Percentiles rank a stretch among this genome's conserved stretches.
phyloP scores from a whole-genome alignment of 2,329 filamentous ascomycete genomes.

The Raffaelea albimanens region DNA sequence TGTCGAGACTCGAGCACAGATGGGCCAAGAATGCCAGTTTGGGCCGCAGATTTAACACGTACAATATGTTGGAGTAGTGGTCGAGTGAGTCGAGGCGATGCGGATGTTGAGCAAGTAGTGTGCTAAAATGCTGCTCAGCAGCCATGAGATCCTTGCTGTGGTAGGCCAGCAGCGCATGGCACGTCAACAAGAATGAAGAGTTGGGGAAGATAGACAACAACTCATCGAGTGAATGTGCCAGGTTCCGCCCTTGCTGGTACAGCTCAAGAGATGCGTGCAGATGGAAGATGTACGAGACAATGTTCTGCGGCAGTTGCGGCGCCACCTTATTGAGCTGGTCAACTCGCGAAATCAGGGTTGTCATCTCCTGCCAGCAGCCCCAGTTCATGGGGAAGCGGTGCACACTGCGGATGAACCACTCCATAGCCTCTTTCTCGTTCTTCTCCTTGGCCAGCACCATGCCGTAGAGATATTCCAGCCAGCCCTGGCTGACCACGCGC shows the following conservation, averaged over 20 bases:
- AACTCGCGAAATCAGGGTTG: conserved; percentile 64
- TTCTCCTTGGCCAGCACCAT: conserved; percentile 85
- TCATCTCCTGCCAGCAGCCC: conserved; percentile 93
- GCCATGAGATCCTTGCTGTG: conserved; percentile 74
- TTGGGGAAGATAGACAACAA: conserved; percentile 77
- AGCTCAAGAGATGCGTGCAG: conserved; percentile 85
- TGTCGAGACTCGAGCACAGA: conserved; percentile 82
- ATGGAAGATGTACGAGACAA: conserved; percentile 91
- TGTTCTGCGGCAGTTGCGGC: conserved; percentile 71
- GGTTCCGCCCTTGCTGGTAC: conserved; percentile 70
- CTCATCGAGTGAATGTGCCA: conserved; percentile 66
- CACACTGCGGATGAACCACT: conserved; percentile 81
- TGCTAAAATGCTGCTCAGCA: conserved; percentile 61
- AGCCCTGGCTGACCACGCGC: conserved; percentile 66
- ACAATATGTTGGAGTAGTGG: conserved; percentile 95
- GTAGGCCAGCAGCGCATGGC: conserved; percentile 79
- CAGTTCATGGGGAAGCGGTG: conserved; percentile 91
- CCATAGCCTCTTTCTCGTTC: conserved; percentile 75
- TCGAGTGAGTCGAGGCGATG: conserved; percentile 81
- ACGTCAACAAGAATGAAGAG: conserved; percentile 83
- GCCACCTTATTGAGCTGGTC: conserved; percentile 75
- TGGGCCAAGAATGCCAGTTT: conserved; percentile 91
- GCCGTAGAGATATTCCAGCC: conserved; percentile 78
- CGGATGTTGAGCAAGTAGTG: conserved; percentile 66
- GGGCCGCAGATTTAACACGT: conserved; percentile 78